Percentiles rank a stretch among this genome's conserved stretches.
These are phyloP conservation scores for Pythium angustatum DNA, from an alignment of 352 stramenopile species.

Conservation along the genomic window DNA sequence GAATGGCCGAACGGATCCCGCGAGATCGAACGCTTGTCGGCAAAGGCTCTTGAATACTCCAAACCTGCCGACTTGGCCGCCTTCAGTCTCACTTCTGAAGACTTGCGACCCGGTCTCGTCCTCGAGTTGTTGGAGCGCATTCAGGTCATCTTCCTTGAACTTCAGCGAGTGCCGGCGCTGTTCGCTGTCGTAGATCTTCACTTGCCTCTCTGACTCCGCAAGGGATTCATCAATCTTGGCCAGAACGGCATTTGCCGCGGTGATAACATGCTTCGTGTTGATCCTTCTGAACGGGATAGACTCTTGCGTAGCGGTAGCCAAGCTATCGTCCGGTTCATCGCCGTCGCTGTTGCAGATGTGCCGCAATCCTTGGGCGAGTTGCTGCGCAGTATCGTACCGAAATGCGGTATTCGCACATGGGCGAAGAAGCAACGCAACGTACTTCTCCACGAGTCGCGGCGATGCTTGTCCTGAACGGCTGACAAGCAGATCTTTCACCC, in stretches of 20 bases:
- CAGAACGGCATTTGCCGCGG: slow-evolving; percentile 36
- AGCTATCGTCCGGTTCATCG: slow-evolving; percentile 18
- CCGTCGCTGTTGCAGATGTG: slow-evolving; percentile 35
- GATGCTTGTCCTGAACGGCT: slow-evolving; percentile 13
- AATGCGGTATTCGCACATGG: slow-evolving; percentile 29
- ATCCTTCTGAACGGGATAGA: slow-evolving; percentile 31
- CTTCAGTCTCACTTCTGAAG: slow-evolving; percentile 28
- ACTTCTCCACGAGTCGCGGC: slow-evolving; percentile 33
- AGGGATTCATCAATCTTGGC: slow-evolving; percentile 34
- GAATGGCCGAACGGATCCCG: slow-evolving; percentile 42
- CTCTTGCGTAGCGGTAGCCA: neutral
- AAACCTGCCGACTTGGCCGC: slow-evolving; percentile 4
- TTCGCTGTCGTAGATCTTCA: slow-evolving; percentile 43
- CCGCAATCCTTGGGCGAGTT: slow-evolving; percentile 38
- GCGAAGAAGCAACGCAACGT: slow-evolving; percentile 37
- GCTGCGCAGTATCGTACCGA: slow-evolving; percentile 27
- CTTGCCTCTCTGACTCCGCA: slow-evolving; percentile 30
- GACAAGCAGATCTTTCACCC: slow-evolving; percentile 35
- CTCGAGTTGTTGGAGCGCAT: slow-evolving; percentile 39
- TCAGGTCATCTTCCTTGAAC: slow-evolving; percentile 43
- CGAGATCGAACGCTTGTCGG: slow-evolving; percentile 36
- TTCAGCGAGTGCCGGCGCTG: slow-evolving; percentile 40
- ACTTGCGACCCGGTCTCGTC: slow-evolving; percentile 36
- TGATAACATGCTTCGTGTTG: slow-evolving; percentile 38
- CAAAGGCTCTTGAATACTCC: slow-evolving; percentile 39